A percentile compares a stretch with the other conserved stretches of the same genome.
phyloP scores from a whole-genome alignment of 805 yeast genomes.

The Candida nemodendra region DNA sequence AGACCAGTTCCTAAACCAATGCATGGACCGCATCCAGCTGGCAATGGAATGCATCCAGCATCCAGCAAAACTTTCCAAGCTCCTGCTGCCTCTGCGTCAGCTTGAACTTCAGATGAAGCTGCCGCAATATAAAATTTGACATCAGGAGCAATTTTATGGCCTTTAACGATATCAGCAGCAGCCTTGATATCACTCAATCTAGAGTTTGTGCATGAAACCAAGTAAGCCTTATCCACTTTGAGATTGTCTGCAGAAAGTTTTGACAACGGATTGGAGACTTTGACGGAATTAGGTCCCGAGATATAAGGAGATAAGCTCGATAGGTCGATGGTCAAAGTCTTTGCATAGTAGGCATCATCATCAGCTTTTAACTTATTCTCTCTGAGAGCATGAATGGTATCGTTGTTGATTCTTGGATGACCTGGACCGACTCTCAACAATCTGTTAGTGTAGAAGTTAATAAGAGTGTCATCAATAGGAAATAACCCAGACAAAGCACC shows the following conservation, averaged over 20 bases:
- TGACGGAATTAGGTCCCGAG: slow-evolving; percentile 97
- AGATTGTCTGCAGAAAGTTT: slow-evolving; percentile 72
- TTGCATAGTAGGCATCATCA: slow-evolving; percentile 80
- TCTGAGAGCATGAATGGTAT: slow-evolving; percentile 52
- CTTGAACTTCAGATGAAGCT: slow-evolving; percentile 90
- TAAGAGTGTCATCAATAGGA: slow-evolving; percentile 85
- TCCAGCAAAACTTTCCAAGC: slow-evolving; percentile 88
- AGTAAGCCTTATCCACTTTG: slow-evolving; percentile 87
- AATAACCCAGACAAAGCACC: slow-evolving; percentile 96
- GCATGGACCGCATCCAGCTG: slow-evolving; percentile 99
- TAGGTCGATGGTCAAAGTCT: slow-evolving; percentile 79
- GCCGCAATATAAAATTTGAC: slow-evolving; percentile 98
- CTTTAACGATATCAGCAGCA: slow-evolving; percentile 85
- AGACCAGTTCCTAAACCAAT: slow-evolving; percentile 96
- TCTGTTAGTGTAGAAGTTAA: slow-evolving; percentile 75
- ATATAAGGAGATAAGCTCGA: slow-evolving; percentile 80
- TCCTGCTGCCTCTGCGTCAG: slow-evolving; percentile 86
- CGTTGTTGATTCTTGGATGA: slow-evolving; percentile 79
- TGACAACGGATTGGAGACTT: slow-evolving; percentile 75
- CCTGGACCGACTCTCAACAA: slow-evolving; percentile 40
- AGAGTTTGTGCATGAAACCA: slow-evolving; percentile 97
- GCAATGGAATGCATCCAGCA: slow-evolving; percentile 93
- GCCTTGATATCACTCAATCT: slow-evolving; percentile 89
- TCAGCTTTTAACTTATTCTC: slow-evolving; percentile 55
- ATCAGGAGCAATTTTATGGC: slow-evolving; percentile 79